Conservation (phyloP, 2,329 filamentous ascomycete species). For the Penicillium aurantiogriseum region DNA sequence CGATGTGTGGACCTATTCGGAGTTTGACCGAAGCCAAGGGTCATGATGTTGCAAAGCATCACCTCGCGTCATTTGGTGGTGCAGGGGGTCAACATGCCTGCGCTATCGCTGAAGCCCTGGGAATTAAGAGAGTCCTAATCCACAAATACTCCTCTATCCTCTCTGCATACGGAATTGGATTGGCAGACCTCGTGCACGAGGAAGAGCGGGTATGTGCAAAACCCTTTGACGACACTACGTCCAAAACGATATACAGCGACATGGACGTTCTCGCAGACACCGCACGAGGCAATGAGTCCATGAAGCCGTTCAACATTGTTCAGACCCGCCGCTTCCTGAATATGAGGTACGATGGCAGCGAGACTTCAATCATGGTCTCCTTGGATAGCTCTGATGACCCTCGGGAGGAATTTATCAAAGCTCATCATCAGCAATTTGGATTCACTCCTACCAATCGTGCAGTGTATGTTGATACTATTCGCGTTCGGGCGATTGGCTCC, state of each 20-base stretch:
- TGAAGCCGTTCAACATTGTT: slow-evolving; percentile 2
- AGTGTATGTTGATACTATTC: slow-evolving; percentile 43
- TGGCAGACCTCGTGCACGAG: slow-evolving; percentile 44
- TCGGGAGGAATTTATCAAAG: slow-evolving; percentile 33
- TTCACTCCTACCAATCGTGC: slow-evolving; percentile 33
- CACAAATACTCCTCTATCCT: slow-evolving; percentile 55
- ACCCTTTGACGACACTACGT: slow-evolving; percentile 1
- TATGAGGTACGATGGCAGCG: slow-evolving; percentile 47
- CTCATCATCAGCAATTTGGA: slow-evolving; percentile 47
- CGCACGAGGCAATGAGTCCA: background rate
- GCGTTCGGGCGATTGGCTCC: slow-evolving; percentile 24
- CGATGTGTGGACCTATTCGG: slow-evolving; percentile 83
- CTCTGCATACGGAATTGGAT: slow-evolving; percentile 47
- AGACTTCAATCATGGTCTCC: slow-evolving; percentile 45
- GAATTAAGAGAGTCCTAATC: slow-evolving; percentile 75
- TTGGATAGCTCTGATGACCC: slow-evolving; percentile 37
- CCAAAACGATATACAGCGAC: background rate
- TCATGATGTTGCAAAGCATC: slow-evolving; percentile 79
- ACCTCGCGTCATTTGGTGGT: slow-evolving; percentile 82
- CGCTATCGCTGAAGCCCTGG: slow-evolving; percentile 79
- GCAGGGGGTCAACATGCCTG: slow-evolving; percentile 89
- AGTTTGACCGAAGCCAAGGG: slow-evolving; percentile 84
- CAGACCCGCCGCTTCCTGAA: slow-evolving; percentile 3
- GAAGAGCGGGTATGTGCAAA: slow-evolving; percentile 32
- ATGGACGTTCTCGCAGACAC: background rate